These are phyloP conservation scores for Coemansia sp. DNA, from an alignment of 192 early-diverging fungal genomes.

Conservation along the genomic window DNA sequence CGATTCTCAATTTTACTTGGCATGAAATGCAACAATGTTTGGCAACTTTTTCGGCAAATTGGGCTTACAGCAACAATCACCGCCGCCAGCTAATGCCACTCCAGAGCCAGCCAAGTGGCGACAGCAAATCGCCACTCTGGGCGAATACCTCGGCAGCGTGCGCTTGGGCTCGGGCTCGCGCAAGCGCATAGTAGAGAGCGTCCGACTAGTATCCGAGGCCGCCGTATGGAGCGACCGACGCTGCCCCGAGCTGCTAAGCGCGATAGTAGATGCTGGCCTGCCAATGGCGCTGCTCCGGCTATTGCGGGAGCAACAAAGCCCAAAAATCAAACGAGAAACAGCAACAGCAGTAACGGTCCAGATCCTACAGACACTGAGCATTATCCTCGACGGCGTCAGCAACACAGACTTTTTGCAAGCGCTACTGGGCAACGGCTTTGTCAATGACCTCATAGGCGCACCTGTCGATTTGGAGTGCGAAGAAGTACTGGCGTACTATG, in stretches of 20 bases:
- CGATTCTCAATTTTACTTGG: not conserved
- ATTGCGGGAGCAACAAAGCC: conserved; percentile 1
- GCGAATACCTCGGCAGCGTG: conserved; percentile 15
- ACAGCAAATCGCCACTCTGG: conserved; percentile 17
- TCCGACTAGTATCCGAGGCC: conserved; percentile 38
- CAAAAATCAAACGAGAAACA: not conserved
- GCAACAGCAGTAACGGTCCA: conserved; percentile 35
- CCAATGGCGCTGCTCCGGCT: conserved; percentile 37
- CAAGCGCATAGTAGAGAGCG: conserved; percentile 36
- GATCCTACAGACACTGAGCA: conserved; percentile 54
- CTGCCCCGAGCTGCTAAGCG: conserved; percentile 38
- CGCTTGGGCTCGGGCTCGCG: conserved; percentile 11
- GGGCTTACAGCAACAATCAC: conserved; percentile 10
- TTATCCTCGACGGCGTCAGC: conserved; percentile 52
- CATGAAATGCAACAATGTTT: conserved; percentile 14
- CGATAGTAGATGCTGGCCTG: conserved; percentile 32
- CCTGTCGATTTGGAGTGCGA: conserved; percentile 60
- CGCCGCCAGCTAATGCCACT: not conserved
- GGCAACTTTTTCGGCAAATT: conserved; percentile 23
- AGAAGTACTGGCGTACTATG: conserved; percentile 67
- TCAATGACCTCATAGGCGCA: conserved; percentile 64
- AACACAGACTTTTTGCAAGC: conserved; percentile 51
- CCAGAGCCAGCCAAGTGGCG: not conserved
- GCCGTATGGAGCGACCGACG: conserved; percentile 50
- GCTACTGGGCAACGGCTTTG: conserved; percentile 71